Conservation (phyloP, 2,329 filamentous ascomycete genomes). For the Neofusicoccum kwambonambiense region DNA sequence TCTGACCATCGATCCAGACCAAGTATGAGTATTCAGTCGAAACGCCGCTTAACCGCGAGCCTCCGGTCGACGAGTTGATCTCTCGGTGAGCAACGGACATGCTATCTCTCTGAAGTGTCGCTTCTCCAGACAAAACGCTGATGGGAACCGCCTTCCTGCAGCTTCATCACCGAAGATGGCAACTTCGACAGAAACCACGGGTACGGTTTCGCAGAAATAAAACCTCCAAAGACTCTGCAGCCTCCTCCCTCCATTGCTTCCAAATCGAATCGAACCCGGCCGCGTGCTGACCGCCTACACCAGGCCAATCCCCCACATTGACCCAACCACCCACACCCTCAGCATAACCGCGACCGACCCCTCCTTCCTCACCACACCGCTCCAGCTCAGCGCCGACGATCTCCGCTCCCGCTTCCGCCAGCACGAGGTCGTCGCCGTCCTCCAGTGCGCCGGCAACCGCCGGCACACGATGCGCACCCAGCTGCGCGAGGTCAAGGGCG, state of each 20-base stretch:
- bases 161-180: conserved; percentile 49
- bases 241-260: no score
- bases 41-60: conserved; percentile 51
- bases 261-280: no score
- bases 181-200: conserved; percentile 61
- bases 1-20: background rate
- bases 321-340: conserved; percentile 42
- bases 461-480: conserved; percentile 61
- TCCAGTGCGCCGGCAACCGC: conserved; percentile 62
- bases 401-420: conserved; percentile 50
- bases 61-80: conserved; percentile 44
- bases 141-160: conserved; percentile 17
- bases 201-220: background rate
- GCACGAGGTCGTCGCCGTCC: conserved; percentile 54
- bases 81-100: conserved; percentile 33
- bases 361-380: background rate
- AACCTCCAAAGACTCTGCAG: no score
- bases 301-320: conserved; percentile 49
- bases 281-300: no score
- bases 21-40: conserved; percentile 41
- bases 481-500: conserved; percentile 58
- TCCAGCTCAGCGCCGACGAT: conserved; percentile 47
- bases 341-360: conserved; percentile 50
- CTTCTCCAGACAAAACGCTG: background rate
- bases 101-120: no score